Base-by-base conservation (phyloP, 148 eudicot species). In the Linanthus parryae region DNA sequence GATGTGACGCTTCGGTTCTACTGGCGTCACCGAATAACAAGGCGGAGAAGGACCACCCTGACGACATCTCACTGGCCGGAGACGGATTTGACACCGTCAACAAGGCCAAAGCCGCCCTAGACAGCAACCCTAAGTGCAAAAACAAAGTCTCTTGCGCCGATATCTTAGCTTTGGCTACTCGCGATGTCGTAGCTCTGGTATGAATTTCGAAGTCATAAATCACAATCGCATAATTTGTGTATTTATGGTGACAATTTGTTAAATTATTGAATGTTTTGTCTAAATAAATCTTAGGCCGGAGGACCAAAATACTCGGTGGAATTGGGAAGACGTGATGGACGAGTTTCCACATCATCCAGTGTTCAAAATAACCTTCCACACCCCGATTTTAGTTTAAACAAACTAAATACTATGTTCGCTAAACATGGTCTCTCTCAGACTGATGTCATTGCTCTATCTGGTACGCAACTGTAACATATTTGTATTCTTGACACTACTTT, bases 81-180 rank as follows among this genome's bases (percentile, higher is more conserved):
- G 95, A 87, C 46, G 96, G 95, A 17, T 90, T 90, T 23, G 97
- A 90, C 60, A 83, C 84, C 0, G 81, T 89, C 13, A 65, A 56
- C 4, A 85, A 74, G 63, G 92, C 88, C 10, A 90, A 90, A 57
- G 41, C 69, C 47, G 95, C 97, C 3, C 85, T 85, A 0, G 95
- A 90, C 18, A 62, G 73, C 82, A 31, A 68, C 91, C 95, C 8
- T 82, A 19, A 57, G 77, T 0, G 95, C 82, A n/a, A 61, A 74
- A 19, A 64, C 85, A 16, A 58, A 28, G 8, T 88, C 88, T 90
- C 97, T 1, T 90, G 97, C 54, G 85, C 97, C 23, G 97, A 90
- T 52, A 71, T 90, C 43, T 62, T 90, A 29, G 79, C 92, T 38
- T 56, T 90, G 22, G 91, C 97, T 18, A 38, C 95, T 8, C 67